Conservation (phyloP, 2,329 filamentous ascomycete species). For the Pseudocercospora crystallina region DNA sequence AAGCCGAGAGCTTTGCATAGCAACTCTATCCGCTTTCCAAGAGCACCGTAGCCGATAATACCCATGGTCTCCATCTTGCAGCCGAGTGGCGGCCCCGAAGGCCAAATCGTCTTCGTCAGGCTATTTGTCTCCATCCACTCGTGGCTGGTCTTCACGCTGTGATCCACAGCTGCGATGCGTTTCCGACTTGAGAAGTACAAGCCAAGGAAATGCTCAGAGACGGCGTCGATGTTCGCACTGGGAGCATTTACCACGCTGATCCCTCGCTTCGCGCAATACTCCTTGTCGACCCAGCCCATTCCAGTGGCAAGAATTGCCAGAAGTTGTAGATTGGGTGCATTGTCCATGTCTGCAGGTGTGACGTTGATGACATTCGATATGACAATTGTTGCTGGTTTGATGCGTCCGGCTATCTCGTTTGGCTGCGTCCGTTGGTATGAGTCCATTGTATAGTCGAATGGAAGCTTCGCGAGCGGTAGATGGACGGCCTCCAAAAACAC, state of each 20-base stretch:
- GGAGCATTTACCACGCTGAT: conserved; percentile 22
- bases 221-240: conserved; percentile 22
- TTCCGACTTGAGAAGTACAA: conserved; percentile 22
- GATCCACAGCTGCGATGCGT: conserved; percentile 17
- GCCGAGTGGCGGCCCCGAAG: conserved; percentile 18
- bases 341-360: conserved; percentile 23
- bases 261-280: conserved; percentile 19
- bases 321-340: conserved; percentile 21
- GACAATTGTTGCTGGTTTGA: conserved; percentile 23
- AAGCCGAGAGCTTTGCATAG: conserved; percentile 18
- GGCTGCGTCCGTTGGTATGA: conserved; percentile 31
- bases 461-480: conserved; percentile 17
- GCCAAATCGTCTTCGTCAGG: conserved; percentile 21
- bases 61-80: conserved; percentile 22
- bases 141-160: conserved; percentile 19
- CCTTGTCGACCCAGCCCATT: conserved; percentile 25
- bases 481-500: conserved; percentile 24
- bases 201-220: conserved; percentile 23
- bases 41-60: conserved; percentile 22
- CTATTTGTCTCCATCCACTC: conserved; percentile 21
- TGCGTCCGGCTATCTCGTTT: conserved; percentile 22
- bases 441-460: conserved; percentile 23
- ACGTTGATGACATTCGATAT: conserved; percentile 23
- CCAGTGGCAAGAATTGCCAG: conserved; percentile 23
- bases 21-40: conserved; percentile 20